These are phyloP conservation scores for Diutina ranongensis DNA, from an alignment of 1,139 yeast genomes.

Conservation along the genomic window DNA sequence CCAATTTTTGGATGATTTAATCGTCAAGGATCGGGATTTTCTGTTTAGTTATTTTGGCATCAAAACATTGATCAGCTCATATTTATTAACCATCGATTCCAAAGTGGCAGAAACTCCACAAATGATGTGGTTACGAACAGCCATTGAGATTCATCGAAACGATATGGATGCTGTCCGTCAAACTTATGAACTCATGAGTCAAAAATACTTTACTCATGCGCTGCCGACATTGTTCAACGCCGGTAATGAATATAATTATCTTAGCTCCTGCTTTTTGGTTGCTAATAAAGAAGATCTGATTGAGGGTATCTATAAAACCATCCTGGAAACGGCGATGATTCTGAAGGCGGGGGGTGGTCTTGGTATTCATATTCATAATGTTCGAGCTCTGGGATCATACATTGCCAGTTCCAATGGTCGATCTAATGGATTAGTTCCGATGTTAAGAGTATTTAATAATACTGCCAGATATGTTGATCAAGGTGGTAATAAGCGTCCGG, in stretches of 20 bases:
- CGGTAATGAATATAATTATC: constrained; percentile 78
- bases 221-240: constrained; percentile 87
- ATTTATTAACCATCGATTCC: constrained; percentile 58
- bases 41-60: constrained; percentile 77
- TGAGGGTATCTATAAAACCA: constrained; percentile 81
- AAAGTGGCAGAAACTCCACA: constrained; percentile 85
- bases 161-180: constrained; percentile 64
- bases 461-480: constrained; percentile 90
- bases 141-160: constrained; percentile 76
- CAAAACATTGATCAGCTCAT: constrained; percentile 79
- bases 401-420: constrained; percentile 88
- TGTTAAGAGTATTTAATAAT: constrained; percentile 83
- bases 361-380: constrained; percentile 75
- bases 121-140: constrained; percentile 81
- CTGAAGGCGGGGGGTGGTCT: constrained; percentile 90
- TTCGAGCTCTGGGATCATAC: constrained; percentile 76
- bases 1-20: constrained; percentile 7
- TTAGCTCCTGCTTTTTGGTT: constrained; percentile 82
- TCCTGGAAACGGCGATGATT: constrained; percentile 76
- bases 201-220: constrained; percentile 76
- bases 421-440: constrained; percentile 79
- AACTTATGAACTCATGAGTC: constrained; percentile 77
- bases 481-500: constrained; percentile 92
- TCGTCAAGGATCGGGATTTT: constrained; percentile 34
- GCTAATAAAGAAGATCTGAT: constrained; percentile 81